These are phyloP conservation scores for Botryotinia narcissicola DNA, from an alignment of 2,329 filamentous ascomycete genomes.

Conservation along the genomic window DNA sequence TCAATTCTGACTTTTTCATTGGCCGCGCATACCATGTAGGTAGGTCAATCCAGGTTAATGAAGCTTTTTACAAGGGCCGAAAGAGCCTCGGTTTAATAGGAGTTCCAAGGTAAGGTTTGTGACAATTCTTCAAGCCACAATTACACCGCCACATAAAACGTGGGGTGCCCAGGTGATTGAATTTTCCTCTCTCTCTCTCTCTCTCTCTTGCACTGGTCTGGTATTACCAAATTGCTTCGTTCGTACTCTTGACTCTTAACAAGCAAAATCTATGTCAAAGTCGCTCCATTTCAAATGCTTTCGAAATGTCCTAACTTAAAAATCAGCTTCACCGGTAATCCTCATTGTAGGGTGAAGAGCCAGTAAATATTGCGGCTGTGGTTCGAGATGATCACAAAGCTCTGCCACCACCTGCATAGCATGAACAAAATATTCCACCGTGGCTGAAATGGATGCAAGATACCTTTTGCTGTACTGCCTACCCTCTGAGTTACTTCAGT, in stretches of 20 bases:
- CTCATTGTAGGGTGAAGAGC: neutral
- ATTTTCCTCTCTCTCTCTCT: neutral
- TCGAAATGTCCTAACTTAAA: neutral
- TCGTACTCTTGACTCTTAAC: neutral
- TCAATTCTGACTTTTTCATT: neutral
- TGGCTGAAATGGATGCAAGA: too few relatives aligned
- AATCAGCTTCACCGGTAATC: neutral
- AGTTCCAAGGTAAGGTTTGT: neutral
- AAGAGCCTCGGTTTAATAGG: neutral
- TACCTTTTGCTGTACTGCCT: neutral
- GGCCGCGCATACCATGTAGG: neutral
- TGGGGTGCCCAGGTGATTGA: neutral
- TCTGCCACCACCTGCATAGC: neutral
- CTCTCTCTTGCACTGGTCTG: neutral
- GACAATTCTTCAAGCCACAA: neutral
- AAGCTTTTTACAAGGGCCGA: neutral
- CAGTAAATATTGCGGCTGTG: neutral
- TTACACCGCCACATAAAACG: neutral
- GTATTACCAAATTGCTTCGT: neutral
- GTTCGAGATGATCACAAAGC: neutral
- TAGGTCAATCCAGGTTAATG: neutral
- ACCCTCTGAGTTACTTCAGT: neutral
- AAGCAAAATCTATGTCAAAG: neutral
- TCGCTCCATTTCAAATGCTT: neutral
- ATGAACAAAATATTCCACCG: neutral